Conservation (phyloP, 2,329 filamentous ascomycete genomes). For the Botrytis cinerea region DNA sequence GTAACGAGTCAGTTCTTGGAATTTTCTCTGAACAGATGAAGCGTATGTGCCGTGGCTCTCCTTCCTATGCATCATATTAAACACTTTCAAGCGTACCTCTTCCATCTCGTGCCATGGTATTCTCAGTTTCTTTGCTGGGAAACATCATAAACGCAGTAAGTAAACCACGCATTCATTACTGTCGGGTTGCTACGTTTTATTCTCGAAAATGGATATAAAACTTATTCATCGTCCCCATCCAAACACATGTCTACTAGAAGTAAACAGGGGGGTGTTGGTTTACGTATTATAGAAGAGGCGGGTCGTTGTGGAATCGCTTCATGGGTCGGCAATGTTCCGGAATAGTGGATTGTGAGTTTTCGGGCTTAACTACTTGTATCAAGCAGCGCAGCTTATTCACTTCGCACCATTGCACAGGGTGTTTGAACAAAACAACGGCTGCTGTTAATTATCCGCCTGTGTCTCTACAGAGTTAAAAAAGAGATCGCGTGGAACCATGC, state of each 20-base stretch:
- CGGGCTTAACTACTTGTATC: background rate
- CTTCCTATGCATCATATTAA: background rate
- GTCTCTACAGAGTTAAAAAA: too few species aligned
- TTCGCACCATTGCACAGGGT: background rate
- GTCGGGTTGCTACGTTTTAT: background rate
- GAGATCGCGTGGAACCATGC: too few species aligned
- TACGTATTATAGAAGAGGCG: background rate
- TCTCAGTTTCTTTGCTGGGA: background rate
- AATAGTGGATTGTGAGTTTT: accelerated
- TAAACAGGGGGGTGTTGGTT: background rate
- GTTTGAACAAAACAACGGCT: background rate
- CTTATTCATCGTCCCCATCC: background rate
- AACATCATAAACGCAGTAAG: background rate
- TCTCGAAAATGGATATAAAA: background rate
- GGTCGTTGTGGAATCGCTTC: background rate
- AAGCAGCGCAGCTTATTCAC: background rate
- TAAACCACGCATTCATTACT: background rate
- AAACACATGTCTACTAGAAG: background rate
- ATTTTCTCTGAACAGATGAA: background rate
- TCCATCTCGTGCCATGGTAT: background rate
- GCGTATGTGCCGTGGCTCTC: background rate
- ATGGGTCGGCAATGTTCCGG: too few species aligned
- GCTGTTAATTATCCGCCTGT: accelerated
- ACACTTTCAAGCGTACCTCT: background rate
- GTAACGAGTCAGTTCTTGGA: accelerated